Evolutionary conservation across 2,329 filamentous ascomycete species (phyloP), one percentile per base, ranked within the genome.

Genomic region (Aureobasidium sp.): DNA sequence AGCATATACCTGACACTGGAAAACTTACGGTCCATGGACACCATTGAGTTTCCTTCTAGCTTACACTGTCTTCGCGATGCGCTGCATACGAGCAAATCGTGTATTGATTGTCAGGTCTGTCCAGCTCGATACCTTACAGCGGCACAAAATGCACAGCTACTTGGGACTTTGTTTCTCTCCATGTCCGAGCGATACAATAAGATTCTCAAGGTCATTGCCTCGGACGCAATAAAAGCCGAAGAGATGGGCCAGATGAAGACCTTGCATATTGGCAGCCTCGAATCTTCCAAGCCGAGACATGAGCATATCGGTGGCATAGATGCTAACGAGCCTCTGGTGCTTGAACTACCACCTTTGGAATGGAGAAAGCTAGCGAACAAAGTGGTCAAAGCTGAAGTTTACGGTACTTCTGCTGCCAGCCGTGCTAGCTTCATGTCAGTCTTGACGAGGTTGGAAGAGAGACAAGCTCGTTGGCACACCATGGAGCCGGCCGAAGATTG

Each of bases 1-100:
- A 72, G 72, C n/a, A 75, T 77, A 61, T 80, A 79, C 66, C 70
- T 80, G 2, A 75, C 74, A 1, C 69, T 80, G 25, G 73, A 71
- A 20, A 73, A 72, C 45, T 71, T 81, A 20, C 74, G 78, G 64
- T 66, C 73, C 12, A 69, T 78, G 55, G 60, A 67, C 45, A 64
- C 65, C 45, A 72, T 76, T 64, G 53, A 68, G 41, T 82, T 81
- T 64, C 79, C 79, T 0, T 72, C 71, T 55, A 70, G 76, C 7
- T 68, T 81, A 5, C 67, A 73, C 14, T 71, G 72, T 1, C 70
- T 81, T 8, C 75, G 76, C 27, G 70, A 70, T 62, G 78, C 78
- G 27, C 75, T 78, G 68, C 65, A 63, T n/a, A 73, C 74, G 1
- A 71, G 77, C 12, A 70, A 71, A 5, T 62, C 67, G 14, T 71